Base-by-base conservation (phyloP, 179 eudicot genomes). In the Beta corolliflora region DNA sequence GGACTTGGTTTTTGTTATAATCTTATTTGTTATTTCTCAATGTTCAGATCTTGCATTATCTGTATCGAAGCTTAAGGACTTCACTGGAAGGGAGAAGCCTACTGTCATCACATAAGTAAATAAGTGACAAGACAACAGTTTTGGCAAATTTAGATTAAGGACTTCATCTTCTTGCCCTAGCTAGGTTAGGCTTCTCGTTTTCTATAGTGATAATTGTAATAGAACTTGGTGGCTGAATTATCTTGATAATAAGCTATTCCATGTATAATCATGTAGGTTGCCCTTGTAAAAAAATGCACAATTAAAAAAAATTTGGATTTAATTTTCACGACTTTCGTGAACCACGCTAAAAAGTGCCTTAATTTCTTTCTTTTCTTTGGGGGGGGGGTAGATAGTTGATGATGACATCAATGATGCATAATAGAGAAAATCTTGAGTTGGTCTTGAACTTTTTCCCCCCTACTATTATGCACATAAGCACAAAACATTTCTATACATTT, bases 41-140 rank as follows among this genome's bases (percentile, higher is more conserved):
- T 84, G 68, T 73, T 78, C 81, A 96, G 99, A 93, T 90, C 87
- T 96, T 85, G 98, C 97, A 11, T 85, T 92, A 67, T 89, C 93
- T 44, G 73, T 90, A 48, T 96, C 98, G 45, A 96, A 96, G 92
- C 89, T 96, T 77, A 92, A 93, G 83, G 97, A 96, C 31, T 96
- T 94, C 84, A 92, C 97, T 16, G 97, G 99, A 85, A 88, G 97
- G 82, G 98, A 93, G 86, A 86, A 90, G 88, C 99, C 99, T 82
- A 96, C 98, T 44, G 98, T 96, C 81, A 94, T 95, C 80, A 95
- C 99, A 80, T 95, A 85, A 83, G 14, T 29, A 41, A 55, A 80
- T 94, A 85, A 83, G 14, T 18, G 54, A 55, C 19, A 19, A 54
- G 10, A 53, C 67, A n/a, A 10, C 68, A 59, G n/a, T 83, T 71